These are phyloP conservation scores for Lepiota brunneoincarnata DNA, from an alignment of 768 basidiomycete genomes.

Conservation along the genomic window DNA sequence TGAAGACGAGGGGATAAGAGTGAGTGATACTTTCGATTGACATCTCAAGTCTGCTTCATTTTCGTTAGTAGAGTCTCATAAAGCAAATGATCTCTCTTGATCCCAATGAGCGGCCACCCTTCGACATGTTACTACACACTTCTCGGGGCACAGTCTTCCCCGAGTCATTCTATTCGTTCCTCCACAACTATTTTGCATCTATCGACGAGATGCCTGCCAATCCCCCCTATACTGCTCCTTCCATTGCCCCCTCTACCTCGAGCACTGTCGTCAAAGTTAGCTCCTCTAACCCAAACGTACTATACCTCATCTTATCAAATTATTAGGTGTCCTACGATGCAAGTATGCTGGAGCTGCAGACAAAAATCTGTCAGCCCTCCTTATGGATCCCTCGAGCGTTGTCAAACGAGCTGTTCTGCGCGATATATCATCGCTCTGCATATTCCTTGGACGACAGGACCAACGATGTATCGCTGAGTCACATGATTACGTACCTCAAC, in stretches of 20 bases:
- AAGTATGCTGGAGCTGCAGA: constrained; percentile 82
- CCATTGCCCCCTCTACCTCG: constrained; percentile 27
- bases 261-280: constrained; percentile 31
- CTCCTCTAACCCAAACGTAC: constrained; percentile 28
- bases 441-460: constrained; percentile 93
- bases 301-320: background rate
- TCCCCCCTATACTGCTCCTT: constrained; percentile 41
- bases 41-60: constrained; percentile 20
- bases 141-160: constrained; percentile 83
- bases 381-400: constrained; percentile 84
- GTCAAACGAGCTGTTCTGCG: constrained; percentile 90
- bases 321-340: constrained; percentile 88
- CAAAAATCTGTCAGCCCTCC: constrained; percentile 76
- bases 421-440: constrained; percentile 85
- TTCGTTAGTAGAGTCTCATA: constrained; percentile 66
- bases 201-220: constrained; percentile 64
- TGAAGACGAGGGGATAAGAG: constrained; percentile 79
- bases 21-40: constrained; percentile 35
- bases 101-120: constrained; percentile 73
- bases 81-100: constrained; percentile 88
- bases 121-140: constrained; percentile 72
- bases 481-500: constrained; percentile 84
- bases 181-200: constrained; percentile 85
- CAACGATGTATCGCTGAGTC: constrained; percentile 90
- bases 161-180: constrained; percentile 91